These are phyloP conservation scores for Pisolithus sp. DNA, from an alignment of 768 basidiomycete species.

Conservation along the genomic window DNA sequence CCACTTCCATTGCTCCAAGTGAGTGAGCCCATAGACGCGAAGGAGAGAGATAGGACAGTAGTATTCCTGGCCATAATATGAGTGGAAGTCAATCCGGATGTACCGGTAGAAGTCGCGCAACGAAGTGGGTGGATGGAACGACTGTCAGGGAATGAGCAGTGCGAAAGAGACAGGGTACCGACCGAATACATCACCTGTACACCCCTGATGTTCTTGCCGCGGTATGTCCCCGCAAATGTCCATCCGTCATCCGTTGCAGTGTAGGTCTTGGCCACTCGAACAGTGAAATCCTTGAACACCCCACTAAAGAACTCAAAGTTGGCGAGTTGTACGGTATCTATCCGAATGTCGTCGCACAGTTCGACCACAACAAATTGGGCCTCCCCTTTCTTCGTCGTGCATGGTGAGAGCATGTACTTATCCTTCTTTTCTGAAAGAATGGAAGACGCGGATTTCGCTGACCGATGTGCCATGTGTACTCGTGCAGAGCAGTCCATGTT, in stretches of 20 bases:
- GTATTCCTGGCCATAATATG: slow-evolving; percentile 91
- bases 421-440: slow-evolving; percentile 89
- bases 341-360: slow-evolving; percentile 94
- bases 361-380: slow-evolving; percentile 86
- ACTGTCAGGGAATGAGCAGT: slow-evolving; percentile 31
- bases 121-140: slow-evolving; percentile 71
- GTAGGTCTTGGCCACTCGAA: slow-evolving; percentile 83
- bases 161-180: background rate
- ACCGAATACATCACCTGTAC: slow-evolving; percentile 59
- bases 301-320: slow-evolving; percentile 99
- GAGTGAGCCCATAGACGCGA: slow-evolving; percentile 91
- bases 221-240: slow-evolving; percentile 69
- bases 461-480: slow-evolving; percentile 76
- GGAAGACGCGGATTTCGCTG: slow-evolving; percentile 74
- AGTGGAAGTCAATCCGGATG: slow-evolving; percentile 88
- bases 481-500: slow-evolving; percentile 89
- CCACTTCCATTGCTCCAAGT: slow-evolving; percentile 96
- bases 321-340: slow-evolving; percentile 93
- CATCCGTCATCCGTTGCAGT: slow-evolving; percentile 55
- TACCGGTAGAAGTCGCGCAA: slow-evolving; percentile 86
- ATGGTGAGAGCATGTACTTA: slow-evolving; percentile 95
- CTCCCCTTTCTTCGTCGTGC: slow-evolving; percentile 40
- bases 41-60: slow-evolving; percentile 93
- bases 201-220: slow-evolving; percentile 85
- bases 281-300: slow-evolving; percentile 86